phyloP scores from a whole-genome alignment of 1,284 basidiomycete species.

The Austropuccinia psidii region DNA sequence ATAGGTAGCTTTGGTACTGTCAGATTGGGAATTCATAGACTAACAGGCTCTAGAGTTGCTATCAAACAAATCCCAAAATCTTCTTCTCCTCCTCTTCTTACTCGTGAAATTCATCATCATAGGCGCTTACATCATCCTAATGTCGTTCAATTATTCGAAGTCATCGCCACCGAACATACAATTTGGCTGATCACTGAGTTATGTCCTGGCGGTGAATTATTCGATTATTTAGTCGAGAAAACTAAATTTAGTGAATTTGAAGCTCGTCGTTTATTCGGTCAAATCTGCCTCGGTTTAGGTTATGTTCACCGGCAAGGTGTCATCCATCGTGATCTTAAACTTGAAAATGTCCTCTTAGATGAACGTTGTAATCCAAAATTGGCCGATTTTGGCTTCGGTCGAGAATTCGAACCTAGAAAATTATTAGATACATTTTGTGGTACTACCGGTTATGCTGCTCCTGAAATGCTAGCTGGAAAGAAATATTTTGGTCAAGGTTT shows the following conservation, averaged over 20 bases:
- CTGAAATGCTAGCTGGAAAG: slow-evolving; percentile 83
- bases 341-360: slow-evolving; percentile 54
- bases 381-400: slow-evolving; percentile 92
- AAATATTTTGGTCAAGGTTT: slow-evolving; percentile 83
- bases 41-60: slow-evolving; percentile 62
- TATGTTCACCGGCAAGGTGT: slow-evolving; percentile 50
- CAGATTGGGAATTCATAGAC: slow-evolving; percentile 42
- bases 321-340: slow-evolving; percentile 52
- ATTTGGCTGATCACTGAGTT: slow-evolving; percentile 98
- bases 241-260: slow-evolving; percentile 46
- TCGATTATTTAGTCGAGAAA: slow-evolving; percentile 51
- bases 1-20: slow-evolving; percentile 46
- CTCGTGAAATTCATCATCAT: slow-evolving; percentile 96
- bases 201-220: slow-evolving; percentile 70
- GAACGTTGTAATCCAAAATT: slow-evolving; percentile 53
- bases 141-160: slow-evolving; percentile 77
- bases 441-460: slow-evolving; percentile 88
- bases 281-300: slow-evolving; percentile 49
- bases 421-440: slow-evolving; percentile 94
- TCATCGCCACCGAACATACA: slow-evolving; percentile 85
- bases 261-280: slow-evolving; percentile 48
- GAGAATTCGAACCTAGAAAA: slow-evolving; percentile 77
- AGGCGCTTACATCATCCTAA: slow-evolving; percentile 90
- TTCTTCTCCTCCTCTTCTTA: slow-evolving; percentile 66
- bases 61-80: slow-evolving; percentile 97